Base-by-base conservation (phyloP, 805 yeast species). In the Pichia eremophila region DNA sequence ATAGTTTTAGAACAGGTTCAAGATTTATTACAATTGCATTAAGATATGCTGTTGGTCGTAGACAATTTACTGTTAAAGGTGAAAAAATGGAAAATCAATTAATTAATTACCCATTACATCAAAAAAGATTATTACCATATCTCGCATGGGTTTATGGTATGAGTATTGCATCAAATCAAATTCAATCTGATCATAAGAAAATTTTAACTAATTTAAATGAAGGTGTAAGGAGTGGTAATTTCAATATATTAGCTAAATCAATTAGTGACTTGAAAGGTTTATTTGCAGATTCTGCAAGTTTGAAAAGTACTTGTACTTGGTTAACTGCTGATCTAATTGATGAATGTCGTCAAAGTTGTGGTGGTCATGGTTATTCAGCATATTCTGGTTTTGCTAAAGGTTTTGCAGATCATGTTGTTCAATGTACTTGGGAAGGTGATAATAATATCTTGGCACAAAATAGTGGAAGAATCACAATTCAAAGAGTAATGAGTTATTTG, bases 371-470 rank as follows among this genome's bases (percentile, higher is more conserved):
- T 39, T 90, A 90, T 68, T 87, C 95, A 25, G 79, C 89, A n/a
- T 90, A 90, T 67, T 79, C 87, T 54, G 95, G 90, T 2, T 85
- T 90, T 62, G 96, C 95, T 39, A 86, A 83, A 62, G 89, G 89
- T 12, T 87, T 79, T 70, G 76, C 77, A 52, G 97, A 90, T 65
- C 91, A 95, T 87, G 96, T 85, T n/a, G 96, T 90, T 39, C 96
- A 90, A 69, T 89, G 96, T 67, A 90, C 97, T 18, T 90, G 97
- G 97, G 97, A 90, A 71, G 97, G 97, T 66, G 97, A 90, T 66
- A 90, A 90, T 71, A 89, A 81, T 59, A 83, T 90, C 40, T 73
- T 90, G 54, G 85, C 89, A 2, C 79, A 87, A 66, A 82, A 88
- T 46, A 78, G 88, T 50, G 97, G 96, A 49, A 81, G 91, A 64